These are phyloP conservation scores for Clarkia xantiana DNA, from an alignment of 345 rosid genomes.

Conservation along the genomic window DNA sequence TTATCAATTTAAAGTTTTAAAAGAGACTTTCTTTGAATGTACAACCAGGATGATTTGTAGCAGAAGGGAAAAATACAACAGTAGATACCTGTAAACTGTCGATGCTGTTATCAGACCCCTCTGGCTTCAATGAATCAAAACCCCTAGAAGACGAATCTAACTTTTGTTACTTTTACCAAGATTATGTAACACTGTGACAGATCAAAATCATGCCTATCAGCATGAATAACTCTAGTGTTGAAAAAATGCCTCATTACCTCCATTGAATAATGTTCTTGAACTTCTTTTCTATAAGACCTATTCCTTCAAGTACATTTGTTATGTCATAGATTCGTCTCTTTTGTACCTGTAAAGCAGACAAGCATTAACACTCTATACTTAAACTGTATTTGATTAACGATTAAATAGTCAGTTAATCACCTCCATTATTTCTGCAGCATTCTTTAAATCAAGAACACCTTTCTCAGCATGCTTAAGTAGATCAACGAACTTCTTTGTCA, in stretches of 20 bases:
- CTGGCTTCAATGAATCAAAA: conserved; percentile 70
- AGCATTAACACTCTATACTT: neutral
- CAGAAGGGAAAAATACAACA: conserved; percentile 4
- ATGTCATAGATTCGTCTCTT: conserved; percentile 96
- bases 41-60: neutral
- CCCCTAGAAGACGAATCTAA: conserved; percentile 43
- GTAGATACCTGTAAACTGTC: conserved; percentile 62
- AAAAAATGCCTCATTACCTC: conserved; percentile 43
- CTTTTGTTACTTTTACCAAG: neutral
- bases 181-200: neutral
- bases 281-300: conserved; percentile 93
- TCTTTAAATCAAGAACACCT: conserved; percentile 89
- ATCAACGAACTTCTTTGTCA: conserved; percentile 94
- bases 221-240: neutral
- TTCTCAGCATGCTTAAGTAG: conserved; percentile 91
- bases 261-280: conserved; percentile 92
- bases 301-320: conserved; percentile 97
- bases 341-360: conserved; percentile 54
- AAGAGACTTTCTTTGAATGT: neutral
- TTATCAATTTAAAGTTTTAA: too few species aligned
- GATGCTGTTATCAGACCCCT: conserved; percentile 53
- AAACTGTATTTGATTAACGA: neutral
- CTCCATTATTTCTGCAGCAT: conserved; percentile 91
- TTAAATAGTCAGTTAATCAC: conserved; percentile 19
- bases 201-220: neutral